These are phyloP conservation scores for Ceratocystis huliohia DNA, from an alignment of 2,329 filamentous ascomycete species.

Conservation along the genomic window DNA sequence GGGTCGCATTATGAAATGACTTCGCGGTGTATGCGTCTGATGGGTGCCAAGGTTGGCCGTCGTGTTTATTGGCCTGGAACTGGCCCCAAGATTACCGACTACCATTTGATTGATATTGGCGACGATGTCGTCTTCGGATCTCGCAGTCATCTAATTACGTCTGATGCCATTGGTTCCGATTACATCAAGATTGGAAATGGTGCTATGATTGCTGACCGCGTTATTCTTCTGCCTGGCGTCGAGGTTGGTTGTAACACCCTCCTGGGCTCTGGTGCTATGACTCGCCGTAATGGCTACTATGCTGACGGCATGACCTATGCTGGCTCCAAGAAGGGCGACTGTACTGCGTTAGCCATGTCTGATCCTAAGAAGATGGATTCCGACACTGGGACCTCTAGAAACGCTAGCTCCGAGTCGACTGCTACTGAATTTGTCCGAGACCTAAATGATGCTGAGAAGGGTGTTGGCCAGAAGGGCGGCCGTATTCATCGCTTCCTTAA, in stretches of 20 bases:
- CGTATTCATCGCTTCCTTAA: not conserved
- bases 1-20: constrained; percentile 45
- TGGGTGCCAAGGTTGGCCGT: constrained; percentile 41
- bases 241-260: constrained; percentile 36
- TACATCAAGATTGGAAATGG: constrained; percentile 35
- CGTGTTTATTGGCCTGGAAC: constrained; percentile 47
- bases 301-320: constrained; percentile 37
- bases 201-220: constrained; percentile 46
- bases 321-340: constrained; percentile 39
- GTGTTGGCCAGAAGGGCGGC: not conserved
- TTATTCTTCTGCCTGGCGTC: constrained; percentile 40
- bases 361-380: constrained; percentile 1
- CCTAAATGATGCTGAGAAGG: constrained; percentile 12
- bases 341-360: constrained; percentile 30
- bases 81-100: constrained; percentile 41
- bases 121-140: constrained; percentile 49
- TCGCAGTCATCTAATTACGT: constrained; percentile 40
- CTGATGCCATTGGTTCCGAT: constrained; percentile 39
- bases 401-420: constrained; percentile 11
- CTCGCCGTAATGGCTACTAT: constrained; percentile 35
- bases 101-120: constrained; percentile 42
- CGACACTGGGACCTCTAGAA: not conserved
- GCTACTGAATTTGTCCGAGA: constrained; percentile 5
- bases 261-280: constrained; percentile 42
- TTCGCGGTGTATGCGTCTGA: constrained; percentile 36